Evolutionary conservation across 2,329 filamentous ascomycete species (phyloP).

Genomic region (Periconia sp.): DNA sequence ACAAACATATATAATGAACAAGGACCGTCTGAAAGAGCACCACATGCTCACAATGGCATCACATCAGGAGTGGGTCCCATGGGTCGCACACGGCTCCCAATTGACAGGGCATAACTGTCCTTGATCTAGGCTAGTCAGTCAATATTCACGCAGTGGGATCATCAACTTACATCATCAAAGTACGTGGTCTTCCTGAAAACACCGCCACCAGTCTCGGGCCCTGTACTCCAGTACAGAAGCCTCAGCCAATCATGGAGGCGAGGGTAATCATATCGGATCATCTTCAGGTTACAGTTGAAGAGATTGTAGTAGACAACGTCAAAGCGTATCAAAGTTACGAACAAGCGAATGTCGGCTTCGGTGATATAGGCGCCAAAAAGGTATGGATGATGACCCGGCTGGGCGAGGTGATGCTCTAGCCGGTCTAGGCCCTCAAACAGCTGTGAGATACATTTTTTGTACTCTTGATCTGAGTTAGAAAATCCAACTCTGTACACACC

Average conservation of each 20-base stretch:
- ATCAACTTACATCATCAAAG: slow-evolving; percentile 29
- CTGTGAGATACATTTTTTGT: slow-evolving; percentile 72
- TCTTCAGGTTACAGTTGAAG: slow-evolving; percentile 80
- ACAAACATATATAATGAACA: too few species aligned
- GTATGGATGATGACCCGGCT: slow-evolving; percentile 63
- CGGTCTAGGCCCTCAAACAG: slow-evolving; percentile 81
- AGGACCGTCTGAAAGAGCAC: too few species aligned
- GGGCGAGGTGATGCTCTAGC: slow-evolving; percentile 72
- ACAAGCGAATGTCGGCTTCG: slow-evolving; percentile 57
- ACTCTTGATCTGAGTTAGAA: slow-evolving; percentile 81
- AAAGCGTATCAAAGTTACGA: slow-evolving; percentile 66
- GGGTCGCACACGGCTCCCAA: slow-evolving; percentile 27
- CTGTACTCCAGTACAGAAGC: slow-evolving; percentile 77
- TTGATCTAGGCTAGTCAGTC: slow-evolving; percentile 30
- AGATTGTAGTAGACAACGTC: slow-evolving; percentile 59
- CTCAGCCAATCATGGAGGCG: slow-evolving; percentile 80
- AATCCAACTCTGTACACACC: slow-evolving; percentile 72
- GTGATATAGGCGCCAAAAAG: slow-evolving; percentile 71
- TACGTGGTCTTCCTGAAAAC: slow-evolving; percentile 36
- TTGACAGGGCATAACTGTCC: slow-evolving; percentile 31
- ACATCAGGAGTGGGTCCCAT: slow-evolving; percentile 24
- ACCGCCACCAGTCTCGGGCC: slow-evolving; percentile 30
- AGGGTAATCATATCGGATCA: slow-evolving; percentile 85
- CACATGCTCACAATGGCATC: slow-evolving; percentile 13
- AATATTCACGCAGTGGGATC: background rate